phyloP scores from a whole-genome alignment of 1,139 yeast genomes.

The Geotrichum bryndzae region DNA sequence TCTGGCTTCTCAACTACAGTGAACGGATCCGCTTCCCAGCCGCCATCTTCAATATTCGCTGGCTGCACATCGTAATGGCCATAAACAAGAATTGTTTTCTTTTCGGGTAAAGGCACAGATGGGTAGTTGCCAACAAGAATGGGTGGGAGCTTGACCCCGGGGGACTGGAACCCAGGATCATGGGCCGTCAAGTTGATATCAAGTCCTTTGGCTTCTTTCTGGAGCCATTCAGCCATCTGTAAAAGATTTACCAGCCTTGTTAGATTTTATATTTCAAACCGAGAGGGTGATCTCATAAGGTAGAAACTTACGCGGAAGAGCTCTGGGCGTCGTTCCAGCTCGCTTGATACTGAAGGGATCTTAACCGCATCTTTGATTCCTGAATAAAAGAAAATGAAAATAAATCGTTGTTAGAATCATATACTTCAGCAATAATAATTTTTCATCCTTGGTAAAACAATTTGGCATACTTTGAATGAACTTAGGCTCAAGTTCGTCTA shows the following conservation, averaged over 20 bases:
- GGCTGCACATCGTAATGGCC: slow-evolving; percentile 99
- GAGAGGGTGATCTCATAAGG: neutral
- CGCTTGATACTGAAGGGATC: slow-evolving; percentile 92
- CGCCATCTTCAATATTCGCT: slow-evolving; percentile 85
- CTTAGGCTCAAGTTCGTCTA: slow-evolving; percentile 15
- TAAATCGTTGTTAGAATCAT: no score
- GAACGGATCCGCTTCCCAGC: slow-evolving; percentile 85
- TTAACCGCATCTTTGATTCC: slow-evolving; percentile 69
- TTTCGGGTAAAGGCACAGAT: slow-evolving; percentile 49
- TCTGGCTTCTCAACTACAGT: slow-evolving; percentile 55
- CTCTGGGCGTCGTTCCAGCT: slow-evolving; percentile 70
- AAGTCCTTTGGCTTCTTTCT: slow-evolving; percentile 55
- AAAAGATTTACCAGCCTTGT: neutral
- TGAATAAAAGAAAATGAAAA: neutral
- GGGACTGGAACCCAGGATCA: slow-evolving; percentile 70
- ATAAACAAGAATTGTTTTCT: slow-evolving; percentile 84
- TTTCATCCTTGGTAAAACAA: neutral
- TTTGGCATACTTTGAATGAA: slow-evolving; percentile 14
- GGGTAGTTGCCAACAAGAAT: slow-evolving; percentile 86
- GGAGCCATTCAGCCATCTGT: slow-evolving; percentile 73
- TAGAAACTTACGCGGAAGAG: slow-evolving; percentile 13
- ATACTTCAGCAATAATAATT: no score
- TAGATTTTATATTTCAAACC: neutral
- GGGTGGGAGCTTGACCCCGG: slow-evolving; percentile 77
- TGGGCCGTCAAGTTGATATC: slow-evolving; percentile 73